Evolutionary conservation across 1,139 yeast species (phyloP).

Genomic region (Taiozyma sp.): DNA sequence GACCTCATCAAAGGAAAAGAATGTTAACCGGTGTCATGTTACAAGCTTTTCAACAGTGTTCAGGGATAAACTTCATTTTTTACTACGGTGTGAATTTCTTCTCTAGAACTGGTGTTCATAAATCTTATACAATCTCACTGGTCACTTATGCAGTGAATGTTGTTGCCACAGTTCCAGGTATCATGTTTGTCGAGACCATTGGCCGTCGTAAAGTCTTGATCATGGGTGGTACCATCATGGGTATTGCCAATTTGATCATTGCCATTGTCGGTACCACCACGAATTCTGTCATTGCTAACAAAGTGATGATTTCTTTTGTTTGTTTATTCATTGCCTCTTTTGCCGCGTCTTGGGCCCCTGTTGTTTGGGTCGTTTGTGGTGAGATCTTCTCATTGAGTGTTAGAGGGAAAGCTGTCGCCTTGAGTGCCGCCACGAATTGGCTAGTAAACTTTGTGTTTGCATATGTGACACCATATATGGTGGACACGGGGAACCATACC

Average conservation of each 20-base stretch:
- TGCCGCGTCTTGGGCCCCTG: conserved; percentile 88
- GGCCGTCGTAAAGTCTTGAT: conserved; percentile 61
- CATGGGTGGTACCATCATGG: conserved; percentile 63
- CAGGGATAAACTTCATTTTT: conserved; percentile 75
- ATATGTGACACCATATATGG: conserved; percentile 65
- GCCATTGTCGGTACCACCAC: conserved; percentile 61
- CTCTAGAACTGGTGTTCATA: conserved; percentile 50
- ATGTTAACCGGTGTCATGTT: conserved; percentile 64
- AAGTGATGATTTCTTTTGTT: conserved; percentile 72
- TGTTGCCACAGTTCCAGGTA: conserved; percentile 64
- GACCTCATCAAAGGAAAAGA: conserved; percentile 57
- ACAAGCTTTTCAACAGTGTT: conserved; percentile 70
- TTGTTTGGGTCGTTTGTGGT: conserved; percentile 71
- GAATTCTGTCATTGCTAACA: conserved; percentile 45
- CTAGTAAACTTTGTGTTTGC: conserved; percentile 73
- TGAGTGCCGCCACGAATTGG: conserved; percentile 79
- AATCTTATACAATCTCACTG: conserved; percentile 61
- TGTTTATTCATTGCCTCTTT: conserved; percentile 76
- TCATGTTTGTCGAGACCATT: conserved; percentile 57
- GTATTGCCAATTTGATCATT: conserved; percentile 52
- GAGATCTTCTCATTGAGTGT: conserved; percentile 78
- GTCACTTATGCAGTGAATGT: conserved; percentile 71
- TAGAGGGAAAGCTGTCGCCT: conserved; percentile 74
- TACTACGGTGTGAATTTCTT: conserved; percentile 77
- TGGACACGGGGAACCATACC: conserved; percentile 57